Evolutionary conservation across 768 basidiomycete genomes (phyloP).

Genomic region (Mycena venus): DNA sequence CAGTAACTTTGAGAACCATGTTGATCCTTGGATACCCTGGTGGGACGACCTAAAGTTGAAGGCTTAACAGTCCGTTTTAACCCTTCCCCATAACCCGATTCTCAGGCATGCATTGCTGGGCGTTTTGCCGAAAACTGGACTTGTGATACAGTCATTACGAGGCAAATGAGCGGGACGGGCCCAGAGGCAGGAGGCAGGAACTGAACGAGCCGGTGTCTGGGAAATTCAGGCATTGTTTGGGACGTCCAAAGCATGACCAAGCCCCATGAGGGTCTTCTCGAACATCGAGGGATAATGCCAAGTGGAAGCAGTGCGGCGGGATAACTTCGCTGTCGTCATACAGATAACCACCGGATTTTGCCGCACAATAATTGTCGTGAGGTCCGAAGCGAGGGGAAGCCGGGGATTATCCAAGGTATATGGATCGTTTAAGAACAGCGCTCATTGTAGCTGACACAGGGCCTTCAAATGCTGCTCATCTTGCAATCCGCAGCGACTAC

Average conservation of each 20-base stretch:
- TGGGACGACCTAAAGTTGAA: background rate
- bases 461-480: too few species aligned
- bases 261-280: background rate
- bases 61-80: background rate
- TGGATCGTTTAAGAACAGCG: too few species aligned
- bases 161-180: background rate
- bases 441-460: too few species aligned
- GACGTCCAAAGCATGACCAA: background rate
- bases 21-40: background rate
- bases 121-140: background rate
- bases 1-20: slow-evolving; percentile 33
- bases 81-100: background rate
- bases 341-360: background rate
- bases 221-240: background rate
- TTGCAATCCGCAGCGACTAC: too few species aligned
- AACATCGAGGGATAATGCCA: background rate
- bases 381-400: background rate
- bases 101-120: background rate
- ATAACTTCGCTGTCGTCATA: background rate
- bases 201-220: background rate
- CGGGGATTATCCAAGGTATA: background rate
- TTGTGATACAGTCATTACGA: background rate
- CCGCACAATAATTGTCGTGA: background rate
- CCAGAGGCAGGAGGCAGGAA: background rate
- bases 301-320: background rate